phyloP scores from a whole-genome alignment of 208 protist species.

The Porcisia hertigi region DNA sequence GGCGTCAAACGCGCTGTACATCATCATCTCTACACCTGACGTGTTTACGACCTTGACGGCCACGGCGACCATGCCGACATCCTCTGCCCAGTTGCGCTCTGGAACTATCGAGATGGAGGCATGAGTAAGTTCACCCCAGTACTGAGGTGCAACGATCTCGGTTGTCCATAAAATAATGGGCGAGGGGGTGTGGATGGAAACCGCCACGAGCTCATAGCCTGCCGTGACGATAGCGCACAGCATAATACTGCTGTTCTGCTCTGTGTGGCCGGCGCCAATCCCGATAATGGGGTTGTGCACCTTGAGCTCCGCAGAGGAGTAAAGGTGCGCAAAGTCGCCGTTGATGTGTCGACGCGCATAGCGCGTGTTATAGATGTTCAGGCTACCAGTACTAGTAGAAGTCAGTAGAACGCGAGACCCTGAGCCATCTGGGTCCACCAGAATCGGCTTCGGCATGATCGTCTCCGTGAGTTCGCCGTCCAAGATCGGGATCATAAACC shows the following conservation, averaged over 20 bases:
- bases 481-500: conserved; percentile 58
- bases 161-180: conserved; percentile 45
- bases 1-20: conserved; percentile 80
- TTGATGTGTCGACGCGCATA: conserved; percentile 45
- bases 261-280: conserved; percentile 57
- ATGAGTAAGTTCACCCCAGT: conserved; percentile 33
- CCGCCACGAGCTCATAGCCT: conserved; percentile 44
- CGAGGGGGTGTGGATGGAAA: conserved; percentile 12
- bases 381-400: conserved; percentile 30
- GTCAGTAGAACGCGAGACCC: conserved; percentile 55
- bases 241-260: conserved; percentile 30
- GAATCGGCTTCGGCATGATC: conserved; percentile 66
- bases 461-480: conserved; percentile 37
- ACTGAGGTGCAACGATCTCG: conserved; percentile 28
- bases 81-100: conserved; percentile 71
- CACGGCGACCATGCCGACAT: conserved; percentile 77
- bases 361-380: conserved; percentile 57
- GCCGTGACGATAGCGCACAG: conserved; percentile 61
- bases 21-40: conserved; percentile 33
- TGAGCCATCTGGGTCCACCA: conserved; percentile 55
- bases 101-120: conserved; percentile 74
- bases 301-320: conserved; percentile 17
- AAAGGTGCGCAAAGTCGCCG: conserved; percentile 49
- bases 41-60: conserved; percentile 39
- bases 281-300: conserved; percentile 51